Percentiles rank a stretch among this genome's conserved stretches.
Evolutionary conservation across 2,329 filamentous ascomycete species (phyloP).

Genomic region (Coccinonectria pachysandricola): DNA sequence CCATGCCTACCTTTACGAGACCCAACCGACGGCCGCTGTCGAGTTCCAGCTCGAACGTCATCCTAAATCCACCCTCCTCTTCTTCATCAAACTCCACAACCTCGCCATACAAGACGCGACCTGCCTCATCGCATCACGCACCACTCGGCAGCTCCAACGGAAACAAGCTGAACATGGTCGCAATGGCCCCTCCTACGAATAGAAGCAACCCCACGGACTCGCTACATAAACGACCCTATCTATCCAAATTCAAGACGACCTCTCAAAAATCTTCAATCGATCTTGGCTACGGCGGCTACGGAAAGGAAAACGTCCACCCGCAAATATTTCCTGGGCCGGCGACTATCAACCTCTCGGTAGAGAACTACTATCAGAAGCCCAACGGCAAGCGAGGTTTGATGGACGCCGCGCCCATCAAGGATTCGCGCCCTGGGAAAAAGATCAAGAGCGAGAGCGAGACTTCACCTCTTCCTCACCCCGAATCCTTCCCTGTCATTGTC

Average conservation of each 20-base stretch:
- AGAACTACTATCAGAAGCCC: slow-evolving; percentile 43
- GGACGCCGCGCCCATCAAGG: slow-evolving; percentile 64
- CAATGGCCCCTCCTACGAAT: slow-evolving; percentile 54
- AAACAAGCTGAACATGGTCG: slow-evolving; percentile 55
- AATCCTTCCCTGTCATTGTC: slow-evolving; percentile 69
- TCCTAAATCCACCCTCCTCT: slow-evolving; percentile 53
- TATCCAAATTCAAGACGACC: slow-evolving; percentile 49
- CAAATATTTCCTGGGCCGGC: slow-evolving; percentile 38
- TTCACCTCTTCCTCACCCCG: slow-evolving; percentile 51
- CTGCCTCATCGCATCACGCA: slow-evolving; percentile 50
- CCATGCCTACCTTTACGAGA: slow-evolving; percentile 42
- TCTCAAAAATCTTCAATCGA: slow-evolving; percentile 43
- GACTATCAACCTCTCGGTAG: slow-evolving; percentile 38
- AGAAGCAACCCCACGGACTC: slow-evolving; percentile 52
- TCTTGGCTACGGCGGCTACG: slow-evolving; percentile 24
- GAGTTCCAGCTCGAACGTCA: slow-evolving; percentile 48
- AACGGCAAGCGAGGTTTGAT: slow-evolving; percentile 53
- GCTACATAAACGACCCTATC: slow-evolving; percentile 54
- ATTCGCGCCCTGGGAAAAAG: slow-evolving; percentile 59
- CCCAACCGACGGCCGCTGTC: slow-evolving; percentile 38
- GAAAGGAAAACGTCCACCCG: slow-evolving; percentile 49
- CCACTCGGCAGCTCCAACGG: slow-evolving; percentile 44
- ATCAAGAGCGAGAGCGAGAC: slow-evolving; percentile 44
- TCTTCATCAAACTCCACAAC: slow-evolving; percentile 42
- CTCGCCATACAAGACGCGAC: slow-evolving; percentile 60